Evolutionary conservation across 805 yeast genomes (phyloP).

Genomic region (Ogataea chonburiensis): DNA sequence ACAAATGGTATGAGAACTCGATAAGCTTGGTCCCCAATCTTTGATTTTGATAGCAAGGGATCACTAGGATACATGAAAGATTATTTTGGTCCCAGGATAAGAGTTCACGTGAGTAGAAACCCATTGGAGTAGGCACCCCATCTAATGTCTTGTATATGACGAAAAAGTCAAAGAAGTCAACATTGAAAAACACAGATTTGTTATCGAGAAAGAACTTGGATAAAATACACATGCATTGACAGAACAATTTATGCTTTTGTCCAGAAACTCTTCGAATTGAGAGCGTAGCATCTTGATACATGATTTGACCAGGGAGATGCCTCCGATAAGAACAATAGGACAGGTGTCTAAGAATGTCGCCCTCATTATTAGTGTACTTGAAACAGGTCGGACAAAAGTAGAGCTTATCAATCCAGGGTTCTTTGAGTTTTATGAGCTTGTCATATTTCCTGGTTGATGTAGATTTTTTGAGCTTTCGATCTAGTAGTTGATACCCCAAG

Average conservation of each 20-base stretch:
- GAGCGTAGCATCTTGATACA: constrained; percentile 57
- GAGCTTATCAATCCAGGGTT: constrained; percentile 58
- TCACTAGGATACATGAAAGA: constrained; percentile 84
- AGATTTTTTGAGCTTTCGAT: constrained; percentile 22
- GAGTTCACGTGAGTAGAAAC: constrained; percentile 87
- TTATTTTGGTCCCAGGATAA: constrained; percentile 79
- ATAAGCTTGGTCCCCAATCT: constrained; percentile 78
- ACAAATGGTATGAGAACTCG: constrained; percentile 77
- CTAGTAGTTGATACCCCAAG: constrained; percentile 42
- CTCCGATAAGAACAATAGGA: constrained; percentile 40
- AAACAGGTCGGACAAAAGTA: constrained; percentile 82
- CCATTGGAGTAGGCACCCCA: constrained; percentile 60
- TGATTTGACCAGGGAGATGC: constrained; percentile 61
- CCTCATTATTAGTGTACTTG: constrained; percentile 59
- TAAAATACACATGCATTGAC: constrained; percentile 81
- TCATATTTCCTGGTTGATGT: constrained; percentile 18
- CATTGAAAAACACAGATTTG: constrained; percentile 80
- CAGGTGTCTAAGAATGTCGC: constrained; percentile 51
- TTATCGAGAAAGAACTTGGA: constrained; percentile 87
- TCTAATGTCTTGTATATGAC: constrained; percentile 56
- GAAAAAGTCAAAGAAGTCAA: constrained; percentile 79
- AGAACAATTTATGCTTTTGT: constrained; percentile 56
- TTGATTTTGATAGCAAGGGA: constrained; percentile 87
- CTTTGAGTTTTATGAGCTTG: constrained; percentile 18
- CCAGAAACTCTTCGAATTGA: constrained; percentile 72